These are phyloP conservation scores for Lasiosphaeria ovina DNA, from an alignment of 495 filamentous ascomycete genomes.

Conservation along the genomic window DNA sequence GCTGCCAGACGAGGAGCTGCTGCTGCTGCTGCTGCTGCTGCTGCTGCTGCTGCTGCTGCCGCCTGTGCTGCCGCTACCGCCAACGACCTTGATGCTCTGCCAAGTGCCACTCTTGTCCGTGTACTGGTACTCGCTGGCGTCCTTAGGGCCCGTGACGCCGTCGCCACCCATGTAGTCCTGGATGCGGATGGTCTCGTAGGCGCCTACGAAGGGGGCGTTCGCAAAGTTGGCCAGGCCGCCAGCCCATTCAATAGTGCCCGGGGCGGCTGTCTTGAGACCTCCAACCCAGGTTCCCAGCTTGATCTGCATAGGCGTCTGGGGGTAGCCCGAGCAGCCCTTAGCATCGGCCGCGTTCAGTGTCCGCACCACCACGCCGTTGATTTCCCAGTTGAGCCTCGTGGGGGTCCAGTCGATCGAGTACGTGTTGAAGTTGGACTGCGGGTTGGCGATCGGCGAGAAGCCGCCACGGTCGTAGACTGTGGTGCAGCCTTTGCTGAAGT, in stretches of 20 bases:
- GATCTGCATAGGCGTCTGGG: slow-evolving; percentile 87
- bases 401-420: slow-evolving; percentile 88
- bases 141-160: slow-evolving; percentile 56
- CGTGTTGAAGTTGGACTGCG: slow-evolving; percentile 69
- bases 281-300: slow-evolving; percentile 86
- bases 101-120: slow-evolving; percentile 68
- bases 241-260: slow-evolving; percentile 86
- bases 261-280: slow-evolving; percentile 63
- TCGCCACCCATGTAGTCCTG: slow-evolving; percentile 86
- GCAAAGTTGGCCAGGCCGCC: slow-evolving; percentile 75
- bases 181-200: slow-evolving; percentile 75
- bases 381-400: slow-evolving; percentile 73
- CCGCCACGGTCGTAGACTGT: slow-evolving; percentile 69
- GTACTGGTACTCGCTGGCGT: slow-evolving; percentile 66
- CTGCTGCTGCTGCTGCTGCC: slow-evolving; percentile 21
- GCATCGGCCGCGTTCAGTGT: slow-evolving; percentile 61
- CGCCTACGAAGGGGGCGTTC: slow-evolving; percentile 77
- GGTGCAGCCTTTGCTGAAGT: slow-evolving; percentile 89
- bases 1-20: slow-evolving; percentile 1
- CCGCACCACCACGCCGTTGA: slow-evolving; percentile 71
- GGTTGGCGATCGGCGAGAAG: slow-evolving; percentile 58
- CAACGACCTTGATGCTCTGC: slow-evolving; percentile 70
- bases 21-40: slow-evolving; percentile 11
- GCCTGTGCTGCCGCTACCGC: slow-evolving; percentile 65
- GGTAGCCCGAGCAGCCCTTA: slow-evolving; percentile 65